Evolutionary conservation across 2,329 filamentous ascomycete species (phyloP).

Genomic region (Plenodomus biglobosus): DNA sequence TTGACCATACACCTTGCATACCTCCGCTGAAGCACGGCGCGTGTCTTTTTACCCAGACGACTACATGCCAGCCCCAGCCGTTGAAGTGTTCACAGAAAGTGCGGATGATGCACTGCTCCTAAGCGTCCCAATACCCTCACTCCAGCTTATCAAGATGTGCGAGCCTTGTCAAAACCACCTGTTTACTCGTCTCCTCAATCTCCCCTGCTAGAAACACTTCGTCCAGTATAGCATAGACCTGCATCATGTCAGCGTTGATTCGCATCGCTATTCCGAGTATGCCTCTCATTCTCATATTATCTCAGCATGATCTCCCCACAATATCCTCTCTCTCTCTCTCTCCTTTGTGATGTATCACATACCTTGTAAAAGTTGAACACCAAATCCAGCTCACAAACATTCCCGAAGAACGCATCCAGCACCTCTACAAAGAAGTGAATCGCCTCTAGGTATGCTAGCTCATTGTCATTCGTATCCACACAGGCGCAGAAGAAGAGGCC

Average conservation of each 20-base stretch:
- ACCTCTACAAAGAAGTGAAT: conserved; percentile 99
- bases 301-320: too few species aligned
- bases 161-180: conserved; percentile 89
- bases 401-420: conserved; percentile 96
- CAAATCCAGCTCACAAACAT: conserved; percentile 96
- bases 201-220: conserved; percentile 97
- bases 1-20: not conserved
- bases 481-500: conserved; percentile 99
- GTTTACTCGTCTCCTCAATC: conserved; percentile 98
- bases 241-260: conserved; percentile 14
- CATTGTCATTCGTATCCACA: conserved; percentile 98
- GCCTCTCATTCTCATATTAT: too few species aligned
- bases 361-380: conserved; percentile 73
- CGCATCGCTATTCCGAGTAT: too few species aligned
- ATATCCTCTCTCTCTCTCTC: not conserved
- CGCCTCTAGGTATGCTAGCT: conserved; percentile 92
- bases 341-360: conserved; percentile 19
- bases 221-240: conserved; percentile 97
- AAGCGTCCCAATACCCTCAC: conserved; percentile 46
- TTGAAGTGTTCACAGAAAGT: not conserved
- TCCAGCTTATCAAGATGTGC: conserved; percentile 97
- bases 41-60: too few species aligned
- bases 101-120: too few species aligned
- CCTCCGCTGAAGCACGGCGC: not conserved
- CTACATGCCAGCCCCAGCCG: not conserved